Conservation (phyloP, 2,329 filamentous ascomycete species). For the Aspergillus ochraceoroseus region DNA sequence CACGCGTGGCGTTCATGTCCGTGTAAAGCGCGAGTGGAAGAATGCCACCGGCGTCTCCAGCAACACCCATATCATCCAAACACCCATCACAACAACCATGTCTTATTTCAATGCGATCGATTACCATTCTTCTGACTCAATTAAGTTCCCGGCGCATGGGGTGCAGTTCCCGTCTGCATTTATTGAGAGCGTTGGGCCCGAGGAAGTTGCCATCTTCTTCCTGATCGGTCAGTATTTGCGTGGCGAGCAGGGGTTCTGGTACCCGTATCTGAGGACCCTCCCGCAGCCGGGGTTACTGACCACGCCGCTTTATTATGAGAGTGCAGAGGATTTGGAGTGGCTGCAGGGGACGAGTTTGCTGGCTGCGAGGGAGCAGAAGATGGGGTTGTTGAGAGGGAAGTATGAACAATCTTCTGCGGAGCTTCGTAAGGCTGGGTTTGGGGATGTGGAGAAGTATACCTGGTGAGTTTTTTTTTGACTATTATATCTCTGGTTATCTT, state of each 20-base stretch:
- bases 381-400: constrained; percentile 35
- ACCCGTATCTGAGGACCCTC: constrained; percentile 61
- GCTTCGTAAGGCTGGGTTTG: constrained; percentile 32
- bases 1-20: constrained; percentile 34
- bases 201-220: constrained; percentile 63
- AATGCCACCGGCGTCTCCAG: constrained; percentile 23
- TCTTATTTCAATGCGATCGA: constrained; percentile 38
- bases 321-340: constrained; percentile 53
- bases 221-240: constrained; percentile 63
- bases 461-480: constrained; percentile 28
- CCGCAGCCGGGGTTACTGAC: constrained; percentile 59
- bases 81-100: constrained; percentile 34
- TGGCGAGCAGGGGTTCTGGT: constrained; percentile 59
- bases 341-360: constrained; percentile 38
- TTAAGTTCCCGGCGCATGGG: constrained; percentile 30
- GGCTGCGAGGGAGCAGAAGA: constrained; percentile 32
- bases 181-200: constrained; percentile 49
- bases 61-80: constrained; percentile 36
- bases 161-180: constrained; percentile 49
- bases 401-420: constrained; percentile 33
- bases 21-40: constrained; percentile 29
- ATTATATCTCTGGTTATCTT: constrained; percentile 2
- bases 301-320: constrained; percentile 60
- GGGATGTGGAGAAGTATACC: constrained; percentile 33
- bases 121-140: constrained; percentile 13